Evolutionary conservation across 1,284 basidiomycete species (phyloP).

Genomic region (Ganoderma lingzhi): DNA sequence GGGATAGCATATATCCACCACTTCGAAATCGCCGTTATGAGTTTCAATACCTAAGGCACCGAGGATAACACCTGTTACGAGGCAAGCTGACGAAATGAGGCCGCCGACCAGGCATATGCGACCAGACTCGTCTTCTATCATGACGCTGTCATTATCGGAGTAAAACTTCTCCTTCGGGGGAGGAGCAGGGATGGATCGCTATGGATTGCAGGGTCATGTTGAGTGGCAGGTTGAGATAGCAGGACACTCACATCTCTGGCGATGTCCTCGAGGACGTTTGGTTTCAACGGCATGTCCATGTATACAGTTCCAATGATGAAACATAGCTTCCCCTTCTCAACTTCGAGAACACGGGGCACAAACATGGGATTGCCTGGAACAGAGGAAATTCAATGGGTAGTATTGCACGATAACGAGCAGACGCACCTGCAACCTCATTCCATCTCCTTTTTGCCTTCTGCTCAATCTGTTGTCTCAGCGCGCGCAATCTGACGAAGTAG

Average conservation of each 20-base stretch:
- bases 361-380: conserved; percentile 72
- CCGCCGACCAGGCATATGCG: conserved; percentile 90
- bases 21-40: conserved; percentile 90
- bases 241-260: conserved; percentile 81
- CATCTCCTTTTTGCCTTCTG: conserved; percentile 72
- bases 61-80: conserved; percentile 93
- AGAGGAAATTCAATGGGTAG: background rate
- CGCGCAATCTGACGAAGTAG: conserved; percentile 83
- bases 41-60: conserved; percentile 93
- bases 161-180: conserved; percentile 79
- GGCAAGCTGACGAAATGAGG: conserved; percentile 55
- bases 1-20: conserved; percentile 89
- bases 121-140: conserved; percentile 96
- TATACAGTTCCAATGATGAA: conserved; percentile 96
- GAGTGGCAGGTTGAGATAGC: too few species aligned
- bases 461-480: conserved; percentile 71
- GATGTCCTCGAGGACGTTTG: conserved; percentile 95
- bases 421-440: conserved; percentile 68
- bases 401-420: background rate
- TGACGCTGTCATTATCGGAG: conserved; percentile 82
- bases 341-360: conserved; percentile 88
- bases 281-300: conserved; percentile 98
- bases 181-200: conserved; percentile 92
- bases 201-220: conserved; percentile 11
- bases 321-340: conserved; percentile 85